A percentile compares a stretch with the other conserved stretches of the same genome.
Conservation (phyloP, 2,329 filamentous ascomycete genomes). For the Pseudofabraea citricarpa region DNA sequence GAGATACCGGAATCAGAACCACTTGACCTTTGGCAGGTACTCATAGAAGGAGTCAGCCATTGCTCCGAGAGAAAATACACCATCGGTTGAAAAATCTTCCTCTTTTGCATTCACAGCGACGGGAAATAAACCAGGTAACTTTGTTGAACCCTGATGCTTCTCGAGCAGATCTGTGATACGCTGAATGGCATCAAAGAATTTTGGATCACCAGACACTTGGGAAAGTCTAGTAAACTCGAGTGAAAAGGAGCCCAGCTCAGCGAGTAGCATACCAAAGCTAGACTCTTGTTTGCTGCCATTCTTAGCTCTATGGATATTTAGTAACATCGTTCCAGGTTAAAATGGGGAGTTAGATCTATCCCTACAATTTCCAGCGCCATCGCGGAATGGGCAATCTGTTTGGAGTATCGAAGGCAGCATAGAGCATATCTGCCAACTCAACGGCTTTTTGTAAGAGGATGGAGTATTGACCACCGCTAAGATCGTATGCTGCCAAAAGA, state of each 20-base stretch:
- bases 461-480: slow-evolving; percentile 40
- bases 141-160: slow-evolving; percentile 43
- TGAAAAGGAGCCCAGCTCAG: slow-evolving; percentile 52
- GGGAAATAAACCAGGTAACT: slow-evolving; percentile 58
- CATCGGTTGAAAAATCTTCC: slow-evolving; percentile 49
- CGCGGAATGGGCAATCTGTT: slow-evolving; percentile 73
- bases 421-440: slow-evolving; percentile 64
- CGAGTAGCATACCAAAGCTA: slow-evolving; percentile 43
- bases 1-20: slow-evolving; percentile 25
- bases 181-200: slow-evolving; percentile 55
- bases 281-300: slow-evolving; percentile 55
- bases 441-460: slow-evolving; percentile 63
- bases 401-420: slow-evolving; percentile 72
- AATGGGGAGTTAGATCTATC: too few species aligned
- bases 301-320: background rate
- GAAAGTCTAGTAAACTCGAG: slow-evolving; percentile 58
- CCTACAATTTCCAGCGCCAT: slow-evolving; percentile 3
- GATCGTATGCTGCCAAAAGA: slow-evolving; percentile 27
- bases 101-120: slow-evolving; percentile 43
- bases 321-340: slow-evolving; percentile 18
- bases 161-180: slow-evolving; percentile 51
- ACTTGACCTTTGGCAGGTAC: slow-evolving; percentile 58
- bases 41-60: slow-evolving; percentile 53
- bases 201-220: slow-evolving; percentile 54
- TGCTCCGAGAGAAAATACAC: slow-evolving; percentile 49